Base-by-base conservation (phyloP, 2,329 filamentous ascomycete species). In the Scleromitrula shiraiana region DNA sequence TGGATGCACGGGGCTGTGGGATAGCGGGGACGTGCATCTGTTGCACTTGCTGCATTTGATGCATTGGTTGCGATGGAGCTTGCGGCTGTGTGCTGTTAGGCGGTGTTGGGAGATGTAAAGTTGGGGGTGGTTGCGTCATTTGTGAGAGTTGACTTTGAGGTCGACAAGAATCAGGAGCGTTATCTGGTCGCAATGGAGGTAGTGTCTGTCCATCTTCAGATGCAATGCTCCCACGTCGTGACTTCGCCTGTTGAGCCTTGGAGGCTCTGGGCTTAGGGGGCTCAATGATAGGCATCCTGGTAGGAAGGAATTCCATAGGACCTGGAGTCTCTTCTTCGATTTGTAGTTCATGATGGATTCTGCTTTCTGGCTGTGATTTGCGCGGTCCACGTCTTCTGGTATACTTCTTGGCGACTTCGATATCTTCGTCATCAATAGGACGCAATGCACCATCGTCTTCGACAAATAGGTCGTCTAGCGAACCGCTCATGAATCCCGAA, bases 401-500 rank as follows among this genome's bases (percentile, higher is more conserved):
- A 47, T 68, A 64, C 26, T 64, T 62, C 24, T 62, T 56, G 35
- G 62, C 63, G 32, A 64, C 54, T 23, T 64, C 61, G 41, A 61
- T 40, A 49, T 69, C 64, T 24, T 68, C 64, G 14, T 66, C 64
- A 53, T 67, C 63, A 4, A 64, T 56, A 14, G 62, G 65, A 12
- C 61, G 57, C 32, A 62, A 52, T 26, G 24, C 14, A 19, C 51
- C 57, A 27, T 69, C 68, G 37, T 79, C 74, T 20, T 86, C 79
- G 30, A 83, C 83, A 50, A 88, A 78, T 5, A 82, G 71, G 15
- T 48, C 61, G 14, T 64, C 61, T 9, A 84, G 64, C 6, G 80
- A 77, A n/a, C 84, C 85, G 62, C 86, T 93, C 77, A 90, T 86
- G 60, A 94, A 94, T 1, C 86, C 87, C 12, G 87, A 90, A 62